Base-by-base conservation (phyloP, 768 basidiomycete genomes). In the Termitomyces sp. region DNA sequence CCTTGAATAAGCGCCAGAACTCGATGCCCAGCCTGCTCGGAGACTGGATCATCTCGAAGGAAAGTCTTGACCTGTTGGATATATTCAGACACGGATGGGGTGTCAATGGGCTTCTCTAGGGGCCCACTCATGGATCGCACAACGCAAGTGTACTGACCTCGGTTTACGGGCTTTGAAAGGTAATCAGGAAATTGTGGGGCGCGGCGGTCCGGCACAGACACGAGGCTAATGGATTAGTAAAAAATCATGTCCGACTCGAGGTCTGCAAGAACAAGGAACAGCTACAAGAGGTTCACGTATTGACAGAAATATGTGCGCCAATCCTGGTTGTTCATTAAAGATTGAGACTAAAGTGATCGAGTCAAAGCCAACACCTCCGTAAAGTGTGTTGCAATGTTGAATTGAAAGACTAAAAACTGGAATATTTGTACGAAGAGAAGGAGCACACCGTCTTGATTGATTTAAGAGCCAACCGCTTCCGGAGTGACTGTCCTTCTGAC, bases 101-200 rank as follows among this genome's bases (percentile, higher is more conserved):
- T 58, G 25, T 58, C 56, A 25, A 58, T 53, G 16, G 56, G 56
- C 23, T 17, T 32, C 0, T 29, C 21, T 35, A 40, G 19, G 23
- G 38, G 23, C 9, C 29, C 9, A 11, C 19, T 21, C 55, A 56
- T 56, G 34, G 25, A 25, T 35, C 7, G 32, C 5, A 27, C 8
- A 54, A n/a, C 10, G 1, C 34, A 35, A 17, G 42, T 21, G 27
- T 40, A 34, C 14, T 19, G 34, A 14, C 9, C 9, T 31, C 43
- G 38, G 29, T 54, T 56, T 47, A 45, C 37, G 16, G 31, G n/a
- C 44, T 49, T 56, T 31, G 54, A 42, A 42, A 56, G 46, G 32
- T 19, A 14, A 55, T 54, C 43, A 54, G n/a, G n/a, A n/a, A n/a
- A n/a, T n/a, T n/a, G n/a, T n/a, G n/a, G n/a, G n/a, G n/a, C n/a